Evolutionary conservation across 1,284 basidiomycete species (phyloP).

Genomic region (Acaromyces ingoldii): DNA sequence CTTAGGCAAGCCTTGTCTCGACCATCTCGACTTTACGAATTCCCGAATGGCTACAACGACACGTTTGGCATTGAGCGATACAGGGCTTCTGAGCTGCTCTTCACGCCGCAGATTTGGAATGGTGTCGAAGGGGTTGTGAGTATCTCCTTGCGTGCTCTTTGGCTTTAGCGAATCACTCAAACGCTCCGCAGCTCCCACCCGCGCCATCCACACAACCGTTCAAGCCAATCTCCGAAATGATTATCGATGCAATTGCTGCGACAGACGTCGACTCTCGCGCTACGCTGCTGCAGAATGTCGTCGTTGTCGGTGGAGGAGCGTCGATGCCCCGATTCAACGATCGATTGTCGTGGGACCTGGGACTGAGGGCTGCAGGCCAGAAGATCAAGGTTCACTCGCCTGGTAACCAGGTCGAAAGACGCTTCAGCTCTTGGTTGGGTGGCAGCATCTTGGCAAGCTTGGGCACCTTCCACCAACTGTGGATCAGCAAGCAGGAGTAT

Average conservation of each 20-base stretch:
- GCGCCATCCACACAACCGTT: background rate
- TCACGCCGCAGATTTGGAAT: slow-evolving; percentile 68
- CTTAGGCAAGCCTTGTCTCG: slow-evolving; percentile 41
- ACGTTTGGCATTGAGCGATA: slow-evolving; percentile 79
- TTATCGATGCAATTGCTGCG: slow-evolving; percentile 71
- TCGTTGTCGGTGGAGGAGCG: slow-evolving; percentile 86
- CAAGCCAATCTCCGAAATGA: slow-evolving; percentile 55
- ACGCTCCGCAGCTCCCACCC: slow-evolving; percentile 1
- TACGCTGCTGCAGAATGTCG: slow-evolving; percentile 83
- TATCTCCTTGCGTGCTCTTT: background rate
- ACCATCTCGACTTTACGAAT: slow-evolving; percentile 71
- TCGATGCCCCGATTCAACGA: slow-evolving; percentile 81
- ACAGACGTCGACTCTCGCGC: slow-evolving; percentile 89
- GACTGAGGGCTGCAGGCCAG: slow-evolving; percentile 17
- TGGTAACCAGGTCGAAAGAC: slow-evolving; percentile 46
- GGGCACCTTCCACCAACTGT: slow-evolving; percentile 50
- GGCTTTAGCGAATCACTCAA: background rate
- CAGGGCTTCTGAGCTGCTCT: slow-evolving; percentile 81
- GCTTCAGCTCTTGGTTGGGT: slow-evolving; percentile 48
- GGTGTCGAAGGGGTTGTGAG: slow-evolving; percentile 15
- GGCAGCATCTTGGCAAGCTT: slow-evolving; percentile 44
- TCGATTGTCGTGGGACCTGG: slow-evolving; percentile 73
- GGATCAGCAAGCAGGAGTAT: slow-evolving; percentile 50
- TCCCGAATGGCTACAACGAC: slow-evolving; percentile 86
- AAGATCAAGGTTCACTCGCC: slow-evolving; percentile 49